A percentile compares a stretch with the other conserved stretches of the same genome.
Evolutionary conservation across 2,329 filamentous ascomycete species (phyloP).

Genomic region (Ophiostoma quercus): DNA sequence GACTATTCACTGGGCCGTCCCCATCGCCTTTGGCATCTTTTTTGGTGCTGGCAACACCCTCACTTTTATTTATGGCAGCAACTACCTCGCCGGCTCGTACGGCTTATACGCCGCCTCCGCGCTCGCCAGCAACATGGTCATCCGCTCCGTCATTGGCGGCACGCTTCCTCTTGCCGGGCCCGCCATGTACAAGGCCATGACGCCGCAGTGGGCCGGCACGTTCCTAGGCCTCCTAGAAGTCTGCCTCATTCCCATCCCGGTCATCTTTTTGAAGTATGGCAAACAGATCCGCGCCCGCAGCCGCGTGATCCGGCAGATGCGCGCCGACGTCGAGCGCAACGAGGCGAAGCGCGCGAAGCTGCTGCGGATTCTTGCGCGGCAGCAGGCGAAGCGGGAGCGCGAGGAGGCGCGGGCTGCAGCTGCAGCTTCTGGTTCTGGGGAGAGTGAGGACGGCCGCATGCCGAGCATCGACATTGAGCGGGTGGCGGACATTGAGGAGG

Average conservation of each 20-base stretch:
- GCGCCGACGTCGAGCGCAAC: conserved; percentile 34
- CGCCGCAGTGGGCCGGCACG: conserved; percentile 69
- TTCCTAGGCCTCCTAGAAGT: conserved; percentile 65
- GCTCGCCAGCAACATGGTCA: conserved; percentile 68
- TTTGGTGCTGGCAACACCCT: conserved; percentile 70
- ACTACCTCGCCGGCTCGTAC: conserved; percentile 70
- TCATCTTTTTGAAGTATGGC: conserved; percentile 62
- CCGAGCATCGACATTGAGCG: conserved; percentile 21
- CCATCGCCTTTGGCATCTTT: conserved; percentile 67
- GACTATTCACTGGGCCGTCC: conserved; percentile 72
- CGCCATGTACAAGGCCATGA: conserved; percentile 61
- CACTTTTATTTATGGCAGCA: conserved; percentile 72
- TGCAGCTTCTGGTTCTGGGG: too few species aligned
- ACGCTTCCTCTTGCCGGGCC: conserved; percentile 66
- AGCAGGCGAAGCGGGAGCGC: conserved; percentile 19
- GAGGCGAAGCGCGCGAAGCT: conserved; percentile 17
- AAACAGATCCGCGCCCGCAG: conserved; percentile 45
- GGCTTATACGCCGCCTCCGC: conserved; percentile 73
- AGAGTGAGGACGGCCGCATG: conserved; percentile 10
- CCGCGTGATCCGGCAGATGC: conserved; percentile 41
- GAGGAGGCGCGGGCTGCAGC: too few species aligned
- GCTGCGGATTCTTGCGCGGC: conserved; percentile 25
- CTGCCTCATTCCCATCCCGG: conserved; percentile 66
- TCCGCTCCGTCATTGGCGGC: conserved; percentile 63
- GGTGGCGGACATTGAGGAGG: conserved; percentile 14